Evolutionary conservation across 352 stramenopile species (phyloP), one percentile per base, ranked within the genome.

Genomic region (Phytophthora hibernalis): DNA sequence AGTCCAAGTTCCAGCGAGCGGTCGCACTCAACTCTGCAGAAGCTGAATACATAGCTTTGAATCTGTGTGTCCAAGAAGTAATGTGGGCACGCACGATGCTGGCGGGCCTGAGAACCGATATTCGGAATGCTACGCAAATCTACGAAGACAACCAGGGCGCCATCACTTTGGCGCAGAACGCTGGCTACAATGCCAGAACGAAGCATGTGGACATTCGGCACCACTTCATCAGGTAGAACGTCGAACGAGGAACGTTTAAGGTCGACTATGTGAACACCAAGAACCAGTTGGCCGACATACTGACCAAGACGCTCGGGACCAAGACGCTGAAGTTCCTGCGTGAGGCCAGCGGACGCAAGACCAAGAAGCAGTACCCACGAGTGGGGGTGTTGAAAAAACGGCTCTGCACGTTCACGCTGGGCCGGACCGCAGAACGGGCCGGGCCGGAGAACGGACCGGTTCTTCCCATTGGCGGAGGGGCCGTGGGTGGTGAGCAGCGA

Each of bases 271-370:
- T 43, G 8, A 40, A 58, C 9, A 59, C 40, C 7, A 53, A 59
- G 1, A 9, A 59, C 33, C 52, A 64, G 18, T 24, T 57, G 6
- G 33, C 44, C 0, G 37, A 58, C 35, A 48, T 69, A 4, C 10
- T 54, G 5, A 63, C 61, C 12, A 64, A 69, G 15, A 18, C 20
- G 10, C 21, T 69, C 0, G 22, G n/a, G 20, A 54, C 45, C 8
- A 69, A 69, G 37, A 28, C 31, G 11, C 24, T 69, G 3, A 44
- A 69, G 26, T 54, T 33, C 30, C 15, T 69, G 15, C 51, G 31
- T 6, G 1, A 54, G 0, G 35, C 13, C 2, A 55, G 9, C 20
- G 37, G 52, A 0, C 64, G 63, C 45, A 57, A 58, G 37, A 1
- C 10, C 18, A 52, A 63, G 20, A 21, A 9, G 20, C 20, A 3